Percentiles rank a stretch among this genome's conserved stretches.
Evolutionary conservation across 192 early-diverging fungal genomes (phyloP).

Genomic region (Coemansia sp.): DNA sequence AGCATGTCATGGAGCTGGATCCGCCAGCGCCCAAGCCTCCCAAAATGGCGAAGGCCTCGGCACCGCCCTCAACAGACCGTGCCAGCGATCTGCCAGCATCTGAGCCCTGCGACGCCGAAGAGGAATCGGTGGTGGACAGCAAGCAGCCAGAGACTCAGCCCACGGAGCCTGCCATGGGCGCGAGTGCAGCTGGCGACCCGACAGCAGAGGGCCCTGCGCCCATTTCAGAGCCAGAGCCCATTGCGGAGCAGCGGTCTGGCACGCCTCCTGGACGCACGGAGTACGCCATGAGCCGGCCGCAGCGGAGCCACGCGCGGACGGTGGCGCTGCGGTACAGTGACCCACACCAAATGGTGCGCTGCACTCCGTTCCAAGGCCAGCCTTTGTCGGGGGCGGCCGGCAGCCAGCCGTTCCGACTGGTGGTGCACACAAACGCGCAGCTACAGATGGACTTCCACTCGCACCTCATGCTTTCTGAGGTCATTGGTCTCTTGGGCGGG

Average conservation of each 20-base stretch:
- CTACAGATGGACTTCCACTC: conserved; percentile 90
- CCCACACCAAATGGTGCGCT: conserved; percentile 79
- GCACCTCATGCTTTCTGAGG: conserved; percentile 81
- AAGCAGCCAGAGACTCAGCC: too few relatives aligned
- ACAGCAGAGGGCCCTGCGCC: too few relatives aligned
- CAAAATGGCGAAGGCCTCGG: neutral
- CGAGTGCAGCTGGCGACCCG: too few relatives aligned
- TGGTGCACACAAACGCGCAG: conserved; percentile 69
- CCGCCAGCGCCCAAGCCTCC: conserved; percentile 7
- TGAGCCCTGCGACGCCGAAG: too few relatives aligned
- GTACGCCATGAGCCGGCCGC: conserved; percentile 48
- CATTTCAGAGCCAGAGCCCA: too few relatives aligned
- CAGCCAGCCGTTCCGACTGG: conserved; percentile 75
- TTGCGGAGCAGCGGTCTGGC: neutral
- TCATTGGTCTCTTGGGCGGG: conserved; percentile 87
- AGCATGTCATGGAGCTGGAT: conserved; percentile 50
- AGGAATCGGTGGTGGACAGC: too few relatives aligned
- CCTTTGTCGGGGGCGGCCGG: conserved; percentile 61
- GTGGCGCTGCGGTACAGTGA: conserved; percentile 47
- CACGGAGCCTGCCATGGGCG: too few relatives aligned
- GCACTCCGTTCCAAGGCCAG: conserved; percentile 66
- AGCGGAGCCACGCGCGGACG: conserved; percentile 37
- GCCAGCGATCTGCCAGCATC: too few relatives aligned
- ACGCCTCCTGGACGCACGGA: conserved; percentile 36
- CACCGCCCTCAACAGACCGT: neutral